Conservation (phyloP, 208 protist species). For the Trypanosoma grayi region DNA sequence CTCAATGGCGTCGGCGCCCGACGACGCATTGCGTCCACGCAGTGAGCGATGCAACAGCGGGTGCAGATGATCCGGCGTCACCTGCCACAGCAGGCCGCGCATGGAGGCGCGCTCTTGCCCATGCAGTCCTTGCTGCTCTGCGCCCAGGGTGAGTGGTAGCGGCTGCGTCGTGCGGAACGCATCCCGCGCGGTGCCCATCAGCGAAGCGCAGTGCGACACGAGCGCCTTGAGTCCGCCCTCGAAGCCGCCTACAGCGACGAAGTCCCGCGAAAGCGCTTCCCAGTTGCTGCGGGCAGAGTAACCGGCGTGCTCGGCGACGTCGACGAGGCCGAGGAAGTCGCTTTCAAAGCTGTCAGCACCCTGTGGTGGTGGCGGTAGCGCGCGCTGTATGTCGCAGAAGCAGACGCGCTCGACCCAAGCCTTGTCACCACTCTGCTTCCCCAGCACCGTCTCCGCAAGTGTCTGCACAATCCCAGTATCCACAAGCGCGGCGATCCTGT, state of each 20-base stretch:
- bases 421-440: slow-evolving; percentile 12
- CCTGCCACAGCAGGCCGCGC: slow-evolving; percentile 82
- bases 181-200: slow-evolving; percentile 68
- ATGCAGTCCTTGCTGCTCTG: slow-evolving; percentile 47
- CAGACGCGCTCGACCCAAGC: slow-evolving; percentile 76
- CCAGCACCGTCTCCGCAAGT: slow-evolving; percentile 67
- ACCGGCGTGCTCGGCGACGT: slow-evolving; percentile 30
- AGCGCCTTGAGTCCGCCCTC: slow-evolving; percentile 60
- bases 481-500: slow-evolving; percentile 67
- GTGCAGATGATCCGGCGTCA: slow-evolving; percentile 73
- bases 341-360: slow-evolving; percentile 74
- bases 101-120: slow-evolving; percentile 85
- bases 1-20: slow-evolving; percentile 85
- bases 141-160: slow-evolving; percentile 32
- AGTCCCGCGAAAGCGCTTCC: slow-evolving; percentile 64
- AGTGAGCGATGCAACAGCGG: slow-evolving; percentile 63
- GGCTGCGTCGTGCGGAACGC: slow-evolving; percentile 73
- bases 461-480: slow-evolving; percentile 70
- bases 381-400: slow-evolving; percentile 72
- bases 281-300: slow-evolving; percentile 67
- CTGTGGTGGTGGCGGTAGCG: slow-evolving; percentile 66
- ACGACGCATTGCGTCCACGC: slow-evolving; percentile 61
- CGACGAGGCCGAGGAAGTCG: slow-evolving; percentile 75
- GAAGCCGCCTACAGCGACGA: slow-evolving; percentile 58
- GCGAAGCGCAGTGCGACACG: slow-evolving; percentile 71